These are phyloP conservation scores for Tetraselmis chui DNA, from an alignment of 139 green algal species.

Conservation along the genomic window DNA sequence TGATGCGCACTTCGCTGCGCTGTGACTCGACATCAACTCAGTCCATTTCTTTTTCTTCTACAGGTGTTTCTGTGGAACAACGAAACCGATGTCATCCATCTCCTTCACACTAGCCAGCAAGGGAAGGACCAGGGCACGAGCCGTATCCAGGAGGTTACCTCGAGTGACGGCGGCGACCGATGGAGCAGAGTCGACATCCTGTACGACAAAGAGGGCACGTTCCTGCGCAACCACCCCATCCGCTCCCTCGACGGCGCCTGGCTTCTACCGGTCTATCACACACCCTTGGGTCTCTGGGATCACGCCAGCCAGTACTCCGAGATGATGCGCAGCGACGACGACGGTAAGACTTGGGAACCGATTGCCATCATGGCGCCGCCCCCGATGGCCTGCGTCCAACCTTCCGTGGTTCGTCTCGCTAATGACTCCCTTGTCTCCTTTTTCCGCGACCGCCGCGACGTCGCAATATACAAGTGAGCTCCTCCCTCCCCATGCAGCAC, in stretches of 20 bases:
- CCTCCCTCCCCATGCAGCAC: no score
- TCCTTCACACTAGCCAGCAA: constrained; percentile 7
- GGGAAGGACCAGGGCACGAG: constrained; percentile 1
- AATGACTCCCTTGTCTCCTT: not conserved
- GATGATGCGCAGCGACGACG: not conserved
- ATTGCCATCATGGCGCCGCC: not conserved
- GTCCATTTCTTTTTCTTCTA: no score
- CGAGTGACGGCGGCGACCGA: not conserved
- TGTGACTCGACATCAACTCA: no score
- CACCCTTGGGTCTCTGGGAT: not conserved
- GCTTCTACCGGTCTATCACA: constrained; percentile 11
- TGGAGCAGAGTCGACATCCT: not conserved
- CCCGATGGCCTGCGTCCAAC: not conserved
- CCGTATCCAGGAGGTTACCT: not conserved
- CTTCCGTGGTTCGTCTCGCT: not conserved
- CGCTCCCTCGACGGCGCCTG: not conserved
- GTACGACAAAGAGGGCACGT: not conserved
- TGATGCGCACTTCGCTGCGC: no score
- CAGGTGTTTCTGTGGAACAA: constrained; percentile 1
- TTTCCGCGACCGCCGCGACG: not conserved
- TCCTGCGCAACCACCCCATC: not conserved
- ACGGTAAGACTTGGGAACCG: not conserved
- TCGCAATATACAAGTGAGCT: not conserved
- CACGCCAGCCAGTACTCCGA: not conserved
- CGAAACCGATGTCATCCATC: not conserved